Evolutionary conservation across 805 yeast species (phyloP).

Genomic region (Torulaspora delbrueckii): DNA sequence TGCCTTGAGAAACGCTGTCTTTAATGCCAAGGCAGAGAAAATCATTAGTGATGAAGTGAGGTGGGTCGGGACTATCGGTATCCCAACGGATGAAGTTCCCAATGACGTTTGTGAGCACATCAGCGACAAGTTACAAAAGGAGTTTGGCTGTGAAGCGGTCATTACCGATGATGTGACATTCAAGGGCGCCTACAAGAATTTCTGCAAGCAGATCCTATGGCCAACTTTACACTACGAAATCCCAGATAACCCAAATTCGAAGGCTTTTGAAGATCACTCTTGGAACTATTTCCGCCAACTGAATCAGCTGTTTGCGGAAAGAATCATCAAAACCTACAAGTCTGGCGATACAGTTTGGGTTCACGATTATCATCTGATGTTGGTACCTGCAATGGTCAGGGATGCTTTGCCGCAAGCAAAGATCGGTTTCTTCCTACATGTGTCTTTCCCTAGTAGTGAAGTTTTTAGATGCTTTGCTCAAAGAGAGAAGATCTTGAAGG

Average conservation of each 20-base stretch:
- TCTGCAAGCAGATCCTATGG: constrained; percentile 93
- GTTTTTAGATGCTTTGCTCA: constrained; percentile 93
- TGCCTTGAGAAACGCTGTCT: constrained; percentile 79
- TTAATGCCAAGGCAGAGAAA: constrained; percentile 47
- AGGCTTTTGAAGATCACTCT: constrained; percentile 92
- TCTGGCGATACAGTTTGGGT: constrained; percentile 83
- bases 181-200: constrained; percentile 86
- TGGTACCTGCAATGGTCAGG: constrained; percentile 82
- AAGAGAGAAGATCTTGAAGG: constrained; percentile 67
- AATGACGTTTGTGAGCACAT: constrained; percentile 51
- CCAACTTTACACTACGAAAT: constrained; percentile 92
- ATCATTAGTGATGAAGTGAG: constrained; percentile 38
- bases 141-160: constrained; percentile 59
- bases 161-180: constrained; percentile 73
- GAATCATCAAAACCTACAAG: constrained; percentile 60
- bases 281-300: constrained; percentile 78
- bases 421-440: constrained; percentile 88
- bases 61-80: constrained; percentile 92
- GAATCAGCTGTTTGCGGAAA: constrained; percentile 77
- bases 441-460: constrained; percentile 92
- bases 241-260: constrained; percentile 90
- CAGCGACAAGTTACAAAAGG: constrained; percentile 39
- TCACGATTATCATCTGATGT: constrained; percentile 86
- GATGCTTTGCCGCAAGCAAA: constrained; percentile 71
- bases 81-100: constrained; percentile 83